These are phyloP conservation scores for Picochlorum sp. DNA, from an alignment of 139 green algal genomes.

Conservation along the genomic window DNA sequence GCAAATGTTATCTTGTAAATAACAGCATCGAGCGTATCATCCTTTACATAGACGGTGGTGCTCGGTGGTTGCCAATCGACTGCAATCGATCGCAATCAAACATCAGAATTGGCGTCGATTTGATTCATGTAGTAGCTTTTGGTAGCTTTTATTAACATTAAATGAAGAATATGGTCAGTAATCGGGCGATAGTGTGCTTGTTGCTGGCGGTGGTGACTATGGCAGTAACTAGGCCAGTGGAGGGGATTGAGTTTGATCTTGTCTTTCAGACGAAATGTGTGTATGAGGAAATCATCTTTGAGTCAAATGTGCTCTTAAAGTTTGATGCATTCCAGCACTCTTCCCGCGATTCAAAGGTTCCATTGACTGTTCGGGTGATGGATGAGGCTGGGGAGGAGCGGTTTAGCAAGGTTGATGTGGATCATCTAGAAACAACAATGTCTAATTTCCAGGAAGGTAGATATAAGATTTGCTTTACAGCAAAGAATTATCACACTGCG, in stretches of 20 bases:
- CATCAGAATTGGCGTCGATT: no score
- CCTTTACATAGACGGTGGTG: no score
- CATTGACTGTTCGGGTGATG: constrained; percentile 16
- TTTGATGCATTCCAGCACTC: constrained; percentile 12
- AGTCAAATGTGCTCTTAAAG: constrained; percentile 7
- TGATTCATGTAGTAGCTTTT: no score
- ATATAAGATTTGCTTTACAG: constrained; percentile 85
- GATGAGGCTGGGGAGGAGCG: constrained; percentile 15
- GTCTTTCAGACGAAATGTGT: constrained; percentile 39
- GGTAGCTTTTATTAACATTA: no score
- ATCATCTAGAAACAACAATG: constrained; percentile 67
- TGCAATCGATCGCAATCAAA: no score
- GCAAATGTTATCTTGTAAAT: no score
- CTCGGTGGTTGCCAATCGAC: no score
- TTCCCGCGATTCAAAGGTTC: neutral
- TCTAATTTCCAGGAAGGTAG: constrained; percentile 62
- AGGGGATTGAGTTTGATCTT: constrained; percentile 21
- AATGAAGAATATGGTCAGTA: no score
- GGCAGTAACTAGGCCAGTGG: neutral
- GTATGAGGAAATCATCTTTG: constrained; percentile 27
- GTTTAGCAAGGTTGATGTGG: constrained; percentile 16
- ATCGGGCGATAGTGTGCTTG: no score
- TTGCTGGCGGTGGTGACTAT: neutral
- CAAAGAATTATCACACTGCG: constrained; percentile 44
- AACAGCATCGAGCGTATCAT: no score